phyloP scores from a whole-genome alignment of 345 rosid genomes.

The Geranium brycei region DNA sequence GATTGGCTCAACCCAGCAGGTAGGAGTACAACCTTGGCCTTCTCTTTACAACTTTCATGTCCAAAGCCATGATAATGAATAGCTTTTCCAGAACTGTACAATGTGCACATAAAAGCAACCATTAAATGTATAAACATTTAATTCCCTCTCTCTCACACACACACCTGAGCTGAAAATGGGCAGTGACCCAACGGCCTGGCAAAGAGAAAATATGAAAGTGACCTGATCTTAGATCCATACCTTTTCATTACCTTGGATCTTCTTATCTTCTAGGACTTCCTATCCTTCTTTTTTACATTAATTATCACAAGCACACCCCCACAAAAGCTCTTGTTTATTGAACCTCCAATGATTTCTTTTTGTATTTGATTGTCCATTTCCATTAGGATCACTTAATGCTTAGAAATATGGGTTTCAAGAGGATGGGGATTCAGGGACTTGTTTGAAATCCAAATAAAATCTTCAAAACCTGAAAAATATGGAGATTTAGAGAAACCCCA shows the following conservation, averaged over 20 bases:
- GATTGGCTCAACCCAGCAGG: neutral
- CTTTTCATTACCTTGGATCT: no score
- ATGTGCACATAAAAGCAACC: neutral
- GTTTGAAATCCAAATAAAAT: no score
- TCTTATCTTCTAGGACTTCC: no score
- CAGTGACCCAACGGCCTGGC: no score
- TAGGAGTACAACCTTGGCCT: neutral
- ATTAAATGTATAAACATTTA: neutral
- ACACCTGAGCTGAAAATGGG: no score
- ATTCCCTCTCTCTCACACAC: neutral
- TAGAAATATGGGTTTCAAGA: no score
- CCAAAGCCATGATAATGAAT: neutral
- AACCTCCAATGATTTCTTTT: neutral
- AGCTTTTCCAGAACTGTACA: neutral
- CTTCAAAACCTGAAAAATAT: no score
- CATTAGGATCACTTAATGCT: neutral
- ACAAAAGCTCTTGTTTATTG: neutral
- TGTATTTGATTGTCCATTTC: neutral
- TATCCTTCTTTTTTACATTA: neutral
- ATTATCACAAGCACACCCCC: neutral
- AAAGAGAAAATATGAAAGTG: no score
- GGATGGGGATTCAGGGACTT: no score
- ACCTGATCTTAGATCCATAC: no score
- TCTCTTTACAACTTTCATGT: neutral
- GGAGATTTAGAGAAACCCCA: no score